Base-by-base conservation (phyloP, 306 rosid species). In the Gynostemma pentaphyllum region DNA sequence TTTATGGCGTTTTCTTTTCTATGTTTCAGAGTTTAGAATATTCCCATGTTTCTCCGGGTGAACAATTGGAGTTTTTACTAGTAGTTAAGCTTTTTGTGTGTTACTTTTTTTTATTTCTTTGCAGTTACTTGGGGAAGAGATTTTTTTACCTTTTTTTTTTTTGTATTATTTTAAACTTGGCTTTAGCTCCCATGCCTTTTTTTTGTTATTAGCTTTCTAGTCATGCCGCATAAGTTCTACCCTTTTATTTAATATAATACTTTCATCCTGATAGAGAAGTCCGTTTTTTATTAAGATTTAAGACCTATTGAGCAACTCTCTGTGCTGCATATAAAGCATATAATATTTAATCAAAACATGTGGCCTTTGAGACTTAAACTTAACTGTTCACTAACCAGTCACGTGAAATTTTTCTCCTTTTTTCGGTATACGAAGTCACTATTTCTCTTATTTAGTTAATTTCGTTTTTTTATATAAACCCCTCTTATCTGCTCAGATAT, bases 401-500 rank as follows among this genome's bases (percentile, higher is more conserved):
- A 9, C 29, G 27, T n/a, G 24, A 29, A 54, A 54, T 11, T 21
- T 19, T 28, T 66, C 13, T 46, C 7, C 2, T 21, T 4, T 16
- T 53, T 2, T 16, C 27, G 21, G 23, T 11, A 11, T 28, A 15
- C 27, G 26, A 28, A 14, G 5, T 21, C 7, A 27, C 47, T 11
- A 5, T 4, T 16, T 9, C 16, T 50, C 46, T 27, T 53, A 9
- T 68, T 14, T 63, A 2, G 27, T 27, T 62, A 12, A 45, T 19
- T 29, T 10, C 53, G 47, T 24, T 40, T 14, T 55, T 52, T 46
- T 34, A 27, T 68, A 29, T 65, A 12, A 11, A 7, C 30, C 34
- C 62, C 32, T 48, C 26, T 18, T n/a, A 41, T 21, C 12, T 50
- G 28, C 45, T 23, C 60, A 88, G 98, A 84, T 88, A 91, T 77